These are phyloP conservation scores for Aspergillus biplanus DNA, from an alignment of 495 filamentous ascomycete genomes.

Conservation along the genomic window DNA sequence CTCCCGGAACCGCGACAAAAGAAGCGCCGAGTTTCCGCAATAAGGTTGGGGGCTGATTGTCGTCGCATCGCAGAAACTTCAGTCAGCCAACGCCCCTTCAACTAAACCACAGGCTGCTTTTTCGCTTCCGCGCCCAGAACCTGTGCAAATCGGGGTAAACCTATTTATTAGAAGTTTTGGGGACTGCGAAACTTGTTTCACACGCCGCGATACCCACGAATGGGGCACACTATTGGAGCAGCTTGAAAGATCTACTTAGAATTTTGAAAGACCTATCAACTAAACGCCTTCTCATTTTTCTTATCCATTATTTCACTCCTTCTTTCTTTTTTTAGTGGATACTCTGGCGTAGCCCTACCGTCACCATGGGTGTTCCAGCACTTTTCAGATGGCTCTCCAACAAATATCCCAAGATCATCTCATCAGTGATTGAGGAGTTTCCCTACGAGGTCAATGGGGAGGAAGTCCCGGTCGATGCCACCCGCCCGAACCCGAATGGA, in stretches of 20 bases:
- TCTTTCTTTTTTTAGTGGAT: slow-evolving; percentile 7
- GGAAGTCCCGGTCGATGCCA: slow-evolving; percentile 80
- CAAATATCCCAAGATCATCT: slow-evolving; percentile 97
- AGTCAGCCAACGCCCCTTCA: slow-evolving; percentile 2
- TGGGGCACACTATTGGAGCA: slow-evolving; percentile 21
- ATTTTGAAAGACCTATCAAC: too few relatives aligned
- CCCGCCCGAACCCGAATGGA: slow-evolving; percentile 91
- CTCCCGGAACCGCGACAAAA: slow-evolving; percentile 33
- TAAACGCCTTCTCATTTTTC: too few relatives aligned
- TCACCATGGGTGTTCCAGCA: slow-evolving; percentile 90
- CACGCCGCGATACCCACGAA: slow-evolving; percentile 18
- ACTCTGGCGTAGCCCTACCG: slow-evolving; percentile 17
- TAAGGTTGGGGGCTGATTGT: slow-evolving; percentile 12
- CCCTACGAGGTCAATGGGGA: slow-evolving; percentile 78
- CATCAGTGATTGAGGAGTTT: slow-evolving; percentile 83
- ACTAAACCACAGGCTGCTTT: slow-evolving; percentile 12
- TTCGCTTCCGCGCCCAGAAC: slow-evolving; percentile 9
- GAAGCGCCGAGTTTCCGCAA: slow-evolving; percentile 27
- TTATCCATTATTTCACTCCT: slow-evolving; percentile 4
- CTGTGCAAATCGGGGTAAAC: not conserved
- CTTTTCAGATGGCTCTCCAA: slow-evolving; percentile 91
- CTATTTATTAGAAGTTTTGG: slow-evolving; percentile 5
- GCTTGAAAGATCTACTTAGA: slow-evolving; percentile 17
- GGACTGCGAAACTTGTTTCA: not conserved
- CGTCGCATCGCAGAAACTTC: slow-evolving; percentile 30